phyloP scores from a whole-genome alignment of 805 yeast species.

The Pichia scutulata region DNA sequence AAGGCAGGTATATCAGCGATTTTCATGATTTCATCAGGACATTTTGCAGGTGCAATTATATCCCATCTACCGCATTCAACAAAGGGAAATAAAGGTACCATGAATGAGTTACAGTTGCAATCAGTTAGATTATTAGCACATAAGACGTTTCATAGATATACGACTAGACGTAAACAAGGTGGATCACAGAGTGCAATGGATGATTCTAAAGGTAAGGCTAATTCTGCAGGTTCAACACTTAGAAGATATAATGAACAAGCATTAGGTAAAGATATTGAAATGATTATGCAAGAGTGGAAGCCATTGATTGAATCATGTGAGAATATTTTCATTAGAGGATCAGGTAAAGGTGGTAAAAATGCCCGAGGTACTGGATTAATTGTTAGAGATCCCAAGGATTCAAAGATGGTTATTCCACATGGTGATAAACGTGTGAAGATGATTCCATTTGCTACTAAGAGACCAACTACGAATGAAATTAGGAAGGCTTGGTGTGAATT shows the following conservation, averaged over 20 bases:
- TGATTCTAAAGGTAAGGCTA: constrained; percentile 89
- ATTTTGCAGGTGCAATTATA: constrained; percentile 91
- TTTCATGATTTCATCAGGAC: constrained; percentile 96
- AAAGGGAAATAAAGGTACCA: constrained; percentile 47
- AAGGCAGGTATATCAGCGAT: constrained; percentile 53
- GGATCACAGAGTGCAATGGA: constrained; percentile 93
- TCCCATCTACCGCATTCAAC: constrained; percentile 56
- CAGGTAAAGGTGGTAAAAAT: constrained; percentile 54
- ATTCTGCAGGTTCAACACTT: constrained; percentile 87
- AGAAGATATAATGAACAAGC: constrained; percentile 89
- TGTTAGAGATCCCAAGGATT: constrained; percentile 20
- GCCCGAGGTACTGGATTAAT: constrained; percentile 46
- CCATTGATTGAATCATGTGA: constrained; percentile 51
- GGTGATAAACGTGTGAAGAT: constrained; percentile 56
- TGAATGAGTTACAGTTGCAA: constrained; percentile 47
- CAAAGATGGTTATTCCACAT: constrained; percentile 42
- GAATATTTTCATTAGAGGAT: constrained; percentile 67
- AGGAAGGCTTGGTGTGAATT: constrained; percentile 79
- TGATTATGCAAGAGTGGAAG: constrained; percentile 60
- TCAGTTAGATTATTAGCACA: constrained; percentile 61
- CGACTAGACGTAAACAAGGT: constrained; percentile 96
- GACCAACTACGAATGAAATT: constrained; percentile 78
- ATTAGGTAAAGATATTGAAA: constrained; percentile 68
- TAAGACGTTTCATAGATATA: constrained; percentile 88
- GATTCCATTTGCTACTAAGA: constrained; percentile 83